Evolutionary conservation across 768 basidiomycete species (phyloP).

Genomic region (Hericium alpestre): DNA sequence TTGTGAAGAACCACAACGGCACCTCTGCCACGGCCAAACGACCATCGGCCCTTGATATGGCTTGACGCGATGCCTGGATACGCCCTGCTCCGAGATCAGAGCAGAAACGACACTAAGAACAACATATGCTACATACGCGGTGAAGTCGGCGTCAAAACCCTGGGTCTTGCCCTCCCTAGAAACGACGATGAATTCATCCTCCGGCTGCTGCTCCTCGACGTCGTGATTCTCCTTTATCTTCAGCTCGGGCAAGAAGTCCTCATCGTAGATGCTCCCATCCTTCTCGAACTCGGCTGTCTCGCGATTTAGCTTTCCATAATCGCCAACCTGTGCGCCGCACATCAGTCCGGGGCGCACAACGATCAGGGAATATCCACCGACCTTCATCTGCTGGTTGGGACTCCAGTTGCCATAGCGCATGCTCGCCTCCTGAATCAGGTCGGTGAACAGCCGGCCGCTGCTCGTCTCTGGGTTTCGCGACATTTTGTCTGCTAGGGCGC

Average conservation of each 20-base stretch:
- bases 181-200: neutral
- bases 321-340: neutral
- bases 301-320: neutral
- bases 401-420: neutral
- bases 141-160: neutral
- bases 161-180: neutral
- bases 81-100: neutral
- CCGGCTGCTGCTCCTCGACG: neutral
- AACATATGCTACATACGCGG: neutral
- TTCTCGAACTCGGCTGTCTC: neutral
- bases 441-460: neutral
- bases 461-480: neutral
- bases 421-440: neutral
- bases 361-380: neutral
- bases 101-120: neutral
- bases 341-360: neutral
- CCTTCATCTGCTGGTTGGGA: neutral
- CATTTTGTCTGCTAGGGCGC: neutral
- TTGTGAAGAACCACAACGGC: neutral
- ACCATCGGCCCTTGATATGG: neutral
- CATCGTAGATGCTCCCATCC: neutral
- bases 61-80: neutral
- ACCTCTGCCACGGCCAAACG: neutral
- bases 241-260: neutral
- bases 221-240: neutral